Evolutionary conservation across 345 rosid species (phyloP).

Genomic region (Dovyalis caffra): DNA sequence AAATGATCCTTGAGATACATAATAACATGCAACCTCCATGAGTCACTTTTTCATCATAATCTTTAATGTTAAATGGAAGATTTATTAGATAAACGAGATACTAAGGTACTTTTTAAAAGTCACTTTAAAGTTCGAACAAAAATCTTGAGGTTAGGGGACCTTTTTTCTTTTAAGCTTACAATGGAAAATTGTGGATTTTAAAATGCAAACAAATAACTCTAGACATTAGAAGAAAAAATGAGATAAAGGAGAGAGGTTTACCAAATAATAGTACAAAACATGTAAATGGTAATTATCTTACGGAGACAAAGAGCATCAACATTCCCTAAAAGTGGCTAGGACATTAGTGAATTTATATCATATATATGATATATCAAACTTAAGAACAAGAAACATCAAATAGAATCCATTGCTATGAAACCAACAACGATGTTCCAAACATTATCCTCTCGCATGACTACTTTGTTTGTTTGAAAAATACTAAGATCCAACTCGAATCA

Average conservation of each 20-base stretch:
- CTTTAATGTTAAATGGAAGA: slow-evolving; percentile 47
- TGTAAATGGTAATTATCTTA: neutral
- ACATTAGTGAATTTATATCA: neutral
- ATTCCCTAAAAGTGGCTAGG: neutral
- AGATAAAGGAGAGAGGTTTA: neutral
- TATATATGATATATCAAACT: neutral
- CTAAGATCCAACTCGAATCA: neutral
- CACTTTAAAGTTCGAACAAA: neutral
- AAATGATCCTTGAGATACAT: slow-evolving; percentile 77
- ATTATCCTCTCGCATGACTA: neutral
- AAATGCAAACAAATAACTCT: neutral
- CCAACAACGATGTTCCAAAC: neutral
- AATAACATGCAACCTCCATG: slow-evolving; percentile 94
- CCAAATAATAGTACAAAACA: neutral
- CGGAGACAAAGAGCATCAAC: neutral
- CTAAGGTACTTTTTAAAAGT: neutral
- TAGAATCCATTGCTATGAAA: neutral
- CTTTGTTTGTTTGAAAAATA: neutral
- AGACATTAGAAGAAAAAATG: neutral
- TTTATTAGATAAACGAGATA: neutral
- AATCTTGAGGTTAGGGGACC: neutral
- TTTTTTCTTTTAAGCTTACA: neutral
- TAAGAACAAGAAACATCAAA: neutral
- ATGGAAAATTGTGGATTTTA: neutral
- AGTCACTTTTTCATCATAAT: slow-evolving; percentile 90